Evolutionary conservation across 768 basidiomycete genomes (phyloP), one percentile per base, ranked within the genome.

Genomic region (Cantharellus cinnabarinus): DNA sequence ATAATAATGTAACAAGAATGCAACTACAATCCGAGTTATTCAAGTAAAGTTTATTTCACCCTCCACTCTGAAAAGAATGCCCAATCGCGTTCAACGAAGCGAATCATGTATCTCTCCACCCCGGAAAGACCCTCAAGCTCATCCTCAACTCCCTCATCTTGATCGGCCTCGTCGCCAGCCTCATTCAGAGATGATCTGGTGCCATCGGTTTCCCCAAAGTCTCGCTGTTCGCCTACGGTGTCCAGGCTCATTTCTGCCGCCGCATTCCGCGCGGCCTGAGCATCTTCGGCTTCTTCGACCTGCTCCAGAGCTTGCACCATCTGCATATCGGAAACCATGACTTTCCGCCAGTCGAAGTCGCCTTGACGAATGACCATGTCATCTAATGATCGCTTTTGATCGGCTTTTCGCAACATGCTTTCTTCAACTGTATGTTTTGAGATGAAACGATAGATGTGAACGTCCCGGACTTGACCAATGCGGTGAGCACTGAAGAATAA

Each of bases 361-460:
- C 93, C 93, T 66, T 81, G 82, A 67, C 91, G 89, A 59, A 97
- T 95, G 64, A 97, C 89, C 56, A 95, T 75, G 61, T 79, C 83
- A 67, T 95, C 89, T 60, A 98, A 73, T 4, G 84, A 80, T 56
- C 91, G 83, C 70, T 98, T 98, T 72, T 98, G 93, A 65, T 98
- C 93, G n/a, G 93, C 93, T 68, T 94, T 95, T 62, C 83, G 83
- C 40, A 98, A 78, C 79, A 98, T 86, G 57, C 90, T 89, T 70
- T 97, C 93, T 70, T 98, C 93, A 40, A 98, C 89, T 0, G 93
- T 93, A 69, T 85, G 78, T 60, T 79, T 75, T 5, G 88, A 88
- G 53, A 97, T 82, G 67, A 98, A 89, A 15, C 93, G 84, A 70
- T 94, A 95, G 64, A 97, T 93, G 68, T 95, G 89, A 4, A 98